phyloP scores from a whole-genome alignment of 352 stramenopile genomes.

The Blastocystis sp. region DNA sequence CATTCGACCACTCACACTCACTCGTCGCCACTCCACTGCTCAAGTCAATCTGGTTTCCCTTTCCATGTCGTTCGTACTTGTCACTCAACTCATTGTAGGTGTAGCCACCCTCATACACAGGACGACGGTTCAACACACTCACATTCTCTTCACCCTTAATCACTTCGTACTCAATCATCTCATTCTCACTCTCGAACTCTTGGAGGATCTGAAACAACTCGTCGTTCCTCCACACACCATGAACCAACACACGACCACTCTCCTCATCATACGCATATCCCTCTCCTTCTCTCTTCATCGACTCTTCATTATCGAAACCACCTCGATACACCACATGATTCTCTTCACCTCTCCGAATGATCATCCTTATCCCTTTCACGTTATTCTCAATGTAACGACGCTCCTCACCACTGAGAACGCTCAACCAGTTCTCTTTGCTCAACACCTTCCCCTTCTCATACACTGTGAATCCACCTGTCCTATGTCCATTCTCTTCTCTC shows the following conservation, averaged over 20 bases:
- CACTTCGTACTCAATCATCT: conserved; percentile 13
- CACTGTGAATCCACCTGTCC: neutral
- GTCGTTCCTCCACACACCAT: conserved; percentile 31
- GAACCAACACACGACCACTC: neutral
- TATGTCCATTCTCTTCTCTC: neutral
- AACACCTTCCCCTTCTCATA: conserved; percentile 28
- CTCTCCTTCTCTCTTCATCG: neutral
- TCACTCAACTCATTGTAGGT: neutral
- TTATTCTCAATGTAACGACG: conserved; percentile 17
- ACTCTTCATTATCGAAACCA: conserved; percentile 9
- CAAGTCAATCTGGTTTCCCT: neutral
- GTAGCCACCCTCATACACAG: conserved; percentile 29
- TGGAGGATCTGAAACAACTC: neutral
- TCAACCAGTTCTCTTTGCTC: neutral
- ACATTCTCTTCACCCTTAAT: neutral
- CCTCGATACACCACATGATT: conserved; percentile 12
- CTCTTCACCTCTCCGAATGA: neutral
- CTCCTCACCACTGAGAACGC: neutral
- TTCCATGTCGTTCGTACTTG: neutral
- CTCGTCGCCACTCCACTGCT: neutral
- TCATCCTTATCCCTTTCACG: neutral
- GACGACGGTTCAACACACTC: neutral
- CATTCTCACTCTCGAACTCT: neutral
- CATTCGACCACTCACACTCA: conserved; percentile 10
- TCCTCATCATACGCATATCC: neutral